Conservation (phyloP, 805 yeast species). For the Wickerhamiella spandovensis region DNA sequence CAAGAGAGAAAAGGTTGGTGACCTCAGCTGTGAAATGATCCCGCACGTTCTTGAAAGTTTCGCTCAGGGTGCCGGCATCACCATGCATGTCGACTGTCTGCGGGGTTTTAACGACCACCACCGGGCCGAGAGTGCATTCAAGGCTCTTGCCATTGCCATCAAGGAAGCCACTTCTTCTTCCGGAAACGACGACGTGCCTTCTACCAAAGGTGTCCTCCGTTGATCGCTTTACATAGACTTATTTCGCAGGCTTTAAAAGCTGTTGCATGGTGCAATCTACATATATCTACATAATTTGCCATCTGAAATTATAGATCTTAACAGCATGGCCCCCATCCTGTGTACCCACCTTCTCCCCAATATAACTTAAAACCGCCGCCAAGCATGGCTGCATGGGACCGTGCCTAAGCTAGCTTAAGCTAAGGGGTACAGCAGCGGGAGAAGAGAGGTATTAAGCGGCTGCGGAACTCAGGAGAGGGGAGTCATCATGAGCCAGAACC, state of each 20-base stretch:
- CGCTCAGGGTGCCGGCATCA: constrained; percentile 82
- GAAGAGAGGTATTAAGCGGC: too few relatives aligned
- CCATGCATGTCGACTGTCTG: constrained; percentile 87
- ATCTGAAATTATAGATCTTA: too few relatives aligned
- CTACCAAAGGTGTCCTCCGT: constrained; percentile 82
- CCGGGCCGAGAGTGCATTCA: constrained; percentile 90
- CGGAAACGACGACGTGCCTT: constrained; percentile 84
- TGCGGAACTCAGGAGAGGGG: too few relatives aligned
- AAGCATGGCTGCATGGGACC: too few relatives aligned
- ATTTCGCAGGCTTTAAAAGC: too few relatives aligned
- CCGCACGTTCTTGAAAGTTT: constrained; percentile 94
- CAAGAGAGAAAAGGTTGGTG: constrained; percentile 87
- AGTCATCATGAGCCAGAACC: constrained; percentile 2
- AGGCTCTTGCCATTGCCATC: constrained; percentile 87
- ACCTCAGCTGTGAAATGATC: constrained; percentile 86
- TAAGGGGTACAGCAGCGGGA: not conserved
- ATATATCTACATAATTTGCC: too few relatives aligned
- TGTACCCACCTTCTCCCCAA: too few relatives aligned
- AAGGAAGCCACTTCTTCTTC: constrained; percentile 72
- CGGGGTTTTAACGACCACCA: constrained; percentile 95
- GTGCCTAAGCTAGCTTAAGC: too few relatives aligned
- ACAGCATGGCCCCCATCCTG: too few relatives aligned
- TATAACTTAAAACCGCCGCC: too few relatives aligned
- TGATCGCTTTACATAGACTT: constrained; percentile 3
- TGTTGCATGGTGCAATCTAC: too few relatives aligned